Evolutionary conservation across 768 basidiomycete genomes (phyloP), one percentile per base, ranked within the genome.

Genomic region (Tylopilus subfusipes): DNA sequence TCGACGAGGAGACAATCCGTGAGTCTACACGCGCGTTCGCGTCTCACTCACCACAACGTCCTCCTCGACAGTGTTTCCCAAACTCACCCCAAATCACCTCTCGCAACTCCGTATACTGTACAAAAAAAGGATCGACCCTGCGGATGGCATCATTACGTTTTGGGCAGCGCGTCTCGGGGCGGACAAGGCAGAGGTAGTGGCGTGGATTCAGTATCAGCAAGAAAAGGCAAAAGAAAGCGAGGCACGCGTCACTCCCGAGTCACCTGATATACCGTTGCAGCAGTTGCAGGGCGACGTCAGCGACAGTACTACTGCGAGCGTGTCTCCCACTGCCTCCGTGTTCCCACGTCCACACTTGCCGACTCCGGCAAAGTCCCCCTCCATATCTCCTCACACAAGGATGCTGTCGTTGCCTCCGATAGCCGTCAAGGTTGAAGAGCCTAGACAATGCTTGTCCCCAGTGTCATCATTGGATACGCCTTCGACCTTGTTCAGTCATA

Each of bases 171-270:
- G 69, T 1, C 31, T 70, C 24, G 42, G 34, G 3, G 70, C 54
- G 2, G 64, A 64, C 2, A 48, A 10, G 2, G 39, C 21, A 19
- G 66, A 70, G 12, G 58, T 70, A 0, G 39, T 12, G 0, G 58
- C 64, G 8, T 70, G 68, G 70, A 57, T 70, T 1, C 56, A 49
- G 27, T 72, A 72, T 24, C 70, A 70, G 33, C 59, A 61, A 31
- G 68, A 60, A 49, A 68, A 67, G 8, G 62, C 57, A 27, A 62
- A 52, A 43, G 56, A 43, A 12, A 25, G 34, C 0, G 42, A 43
- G 8, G 21, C 33, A 11, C 2, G 4, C 21, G 19, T 30, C 2
- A 30, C 36, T 0, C 29, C 52, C 10, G 63, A 59, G 2, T 60
- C 60, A 12, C 65, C 63, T 4, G 65, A 68, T 0, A 22, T 44